These are phyloP conservation scores for Emergomyces orientalis DNA, from an alignment of 2,329 filamentous ascomycete genomes.

Conservation along the genomic window DNA sequence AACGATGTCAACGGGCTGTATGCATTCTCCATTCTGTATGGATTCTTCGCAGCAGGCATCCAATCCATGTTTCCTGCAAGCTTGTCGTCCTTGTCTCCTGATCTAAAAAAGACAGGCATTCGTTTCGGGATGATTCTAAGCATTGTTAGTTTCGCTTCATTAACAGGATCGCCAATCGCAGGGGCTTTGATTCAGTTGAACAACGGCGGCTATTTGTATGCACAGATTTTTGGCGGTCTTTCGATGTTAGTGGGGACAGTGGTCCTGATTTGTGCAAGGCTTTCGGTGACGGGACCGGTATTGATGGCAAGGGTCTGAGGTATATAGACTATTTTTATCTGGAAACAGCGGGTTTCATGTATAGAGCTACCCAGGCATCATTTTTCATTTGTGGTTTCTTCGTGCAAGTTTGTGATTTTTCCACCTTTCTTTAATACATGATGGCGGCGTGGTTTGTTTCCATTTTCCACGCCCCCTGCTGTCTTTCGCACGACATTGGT, in stretches of 20 bases:
- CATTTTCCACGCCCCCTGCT: not conserved
- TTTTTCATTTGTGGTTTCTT: too few species aligned
- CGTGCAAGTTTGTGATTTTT: not conserved
- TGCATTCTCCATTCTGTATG: conserved; percentile 54
- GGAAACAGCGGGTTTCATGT: too few species aligned
- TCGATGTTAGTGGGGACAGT: conserved; percentile 37
- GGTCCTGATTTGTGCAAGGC: conserved; percentile 35
- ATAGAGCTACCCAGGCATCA: not conserved
- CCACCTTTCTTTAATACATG: too few species aligned
- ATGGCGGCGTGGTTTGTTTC: not conserved
- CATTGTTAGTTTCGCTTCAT: conserved; percentile 44
- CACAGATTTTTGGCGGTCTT: conserved; percentile 44
- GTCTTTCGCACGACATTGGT: not conserved
- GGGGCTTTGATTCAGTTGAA: conserved; percentile 43
- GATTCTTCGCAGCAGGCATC: conserved; percentile 53
- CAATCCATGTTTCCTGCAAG: conserved; percentile 59
- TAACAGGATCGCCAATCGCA: conserved; percentile 48
- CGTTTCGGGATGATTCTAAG: conserved; percentile 50
- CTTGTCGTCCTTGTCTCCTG: conserved; percentile 46
- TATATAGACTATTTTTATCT: not conserved
- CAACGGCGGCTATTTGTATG: conserved; percentile 41
- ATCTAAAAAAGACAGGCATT: conserved; percentile 46
- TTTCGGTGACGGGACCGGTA: conserved; percentile 30
- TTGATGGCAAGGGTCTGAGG: conserved; percentile 27
- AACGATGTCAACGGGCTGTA: conserved; percentile 45